These are phyloP conservation scores for Aureoboletus auriporus DNA, from an alignment of 768 basidiomycete species.

Conservation along the genomic window DNA sequence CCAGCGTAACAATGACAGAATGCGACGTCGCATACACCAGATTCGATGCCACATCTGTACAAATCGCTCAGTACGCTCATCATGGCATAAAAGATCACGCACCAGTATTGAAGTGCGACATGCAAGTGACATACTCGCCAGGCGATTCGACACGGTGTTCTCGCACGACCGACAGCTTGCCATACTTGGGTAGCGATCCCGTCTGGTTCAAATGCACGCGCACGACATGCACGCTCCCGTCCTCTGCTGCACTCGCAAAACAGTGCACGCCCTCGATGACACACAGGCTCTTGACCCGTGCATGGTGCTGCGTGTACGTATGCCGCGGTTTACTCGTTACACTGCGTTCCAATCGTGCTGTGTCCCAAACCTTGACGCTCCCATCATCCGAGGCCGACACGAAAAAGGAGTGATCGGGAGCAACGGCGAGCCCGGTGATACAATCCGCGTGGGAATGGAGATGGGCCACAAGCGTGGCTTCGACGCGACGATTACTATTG, in stretches of 20 bases:
- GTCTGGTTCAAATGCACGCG: conserved; percentile 71
- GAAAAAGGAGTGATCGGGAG: conserved; percentile 94
- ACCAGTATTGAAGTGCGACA: conserved; percentile 82
- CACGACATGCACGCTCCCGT: conserved; percentile 81
- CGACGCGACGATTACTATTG: conserved; percentile 52
- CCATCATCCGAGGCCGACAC: conserved; percentile 92
- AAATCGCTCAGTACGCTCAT: neutral
- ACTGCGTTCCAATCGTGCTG: conserved; percentile 89
- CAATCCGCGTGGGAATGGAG: conserved; percentile 78
- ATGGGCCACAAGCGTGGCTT: conserved; percentile 81
- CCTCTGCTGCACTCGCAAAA: conserved; percentile 82
- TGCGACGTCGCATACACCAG: conserved; percentile 85
- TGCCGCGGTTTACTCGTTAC: conserved; percentile 82
- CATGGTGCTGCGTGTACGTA: conserved; percentile 70
- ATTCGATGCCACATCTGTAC: conserved; percentile 68
- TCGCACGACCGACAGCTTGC: conserved; percentile 72
- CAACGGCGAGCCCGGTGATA: conserved; percentile 76
- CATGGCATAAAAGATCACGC: conserved; percentile 8
- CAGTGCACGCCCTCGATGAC: conserved; percentile 85
- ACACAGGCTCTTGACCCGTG: conserved; percentile 64
- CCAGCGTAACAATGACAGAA: conserved; percentile 69
- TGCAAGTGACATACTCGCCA: conserved; percentile 80
- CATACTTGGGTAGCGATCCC: conserved; percentile 77
- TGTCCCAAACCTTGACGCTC: conserved; percentile 91
- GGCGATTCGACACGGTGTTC: conserved; percentile 70